phyloP scores from a whole-genome alignment of 2,329 filamentous ascomycete species.

The Botryotinia convoluta region DNA sequence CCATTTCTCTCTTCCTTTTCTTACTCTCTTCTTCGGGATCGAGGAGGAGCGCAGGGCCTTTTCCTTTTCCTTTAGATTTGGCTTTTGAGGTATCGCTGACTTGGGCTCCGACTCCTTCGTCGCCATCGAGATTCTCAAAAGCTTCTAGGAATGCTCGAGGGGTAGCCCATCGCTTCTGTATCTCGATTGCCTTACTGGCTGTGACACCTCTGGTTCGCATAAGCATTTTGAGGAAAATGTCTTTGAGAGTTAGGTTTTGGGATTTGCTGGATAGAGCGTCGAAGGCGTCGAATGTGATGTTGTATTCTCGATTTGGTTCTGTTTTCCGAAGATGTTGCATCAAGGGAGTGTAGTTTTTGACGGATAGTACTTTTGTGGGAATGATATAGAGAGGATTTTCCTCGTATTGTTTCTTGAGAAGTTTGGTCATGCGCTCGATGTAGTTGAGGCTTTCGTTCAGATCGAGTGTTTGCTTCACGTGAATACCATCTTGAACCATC shows the following conservation, averaged over 20 bases:
- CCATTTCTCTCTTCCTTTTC: slow-evolving; percentile 59
- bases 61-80: neutral
- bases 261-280: slow-evolving; percentile 72
- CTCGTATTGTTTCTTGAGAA: slow-evolving; percentile 66
- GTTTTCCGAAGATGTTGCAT: slow-evolving; percentile 56
- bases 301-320: slow-evolving; percentile 41
- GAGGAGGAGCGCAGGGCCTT: neutral
- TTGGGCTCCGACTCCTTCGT: neutral
- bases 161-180: slow-evolving; percentile 75
- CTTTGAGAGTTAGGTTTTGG: slow-evolving; percentile 68
- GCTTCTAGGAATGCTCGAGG: slow-evolving; percentile 70
- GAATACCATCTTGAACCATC: slow-evolving; percentile 76
- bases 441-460: slow-evolving; percentile 79
- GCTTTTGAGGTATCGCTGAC: neutral
- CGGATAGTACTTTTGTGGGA: slow-evolving; percentile 61
- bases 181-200: slow-evolving; percentile 75
- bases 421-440: slow-evolving; percentile 66
- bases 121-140: slow-evolving; percentile 43
- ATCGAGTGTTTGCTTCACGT: slow-evolving; percentile 71
- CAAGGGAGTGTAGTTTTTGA: slow-evolving; percentile 63
- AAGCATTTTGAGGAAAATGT: slow-evolving; percentile 79
- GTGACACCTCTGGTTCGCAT: slow-evolving; percentile 77
- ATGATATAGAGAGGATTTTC: slow-evolving; percentile 57
- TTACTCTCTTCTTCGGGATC: slow-evolving; percentile 19
- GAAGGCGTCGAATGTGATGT: slow-evolving; percentile 70